Evolutionary conservation across 805 yeast genomes (phyloP), one percentile per base, ranked within the genome.

Genomic region (Pichia nanzhaoensis): DNA sequence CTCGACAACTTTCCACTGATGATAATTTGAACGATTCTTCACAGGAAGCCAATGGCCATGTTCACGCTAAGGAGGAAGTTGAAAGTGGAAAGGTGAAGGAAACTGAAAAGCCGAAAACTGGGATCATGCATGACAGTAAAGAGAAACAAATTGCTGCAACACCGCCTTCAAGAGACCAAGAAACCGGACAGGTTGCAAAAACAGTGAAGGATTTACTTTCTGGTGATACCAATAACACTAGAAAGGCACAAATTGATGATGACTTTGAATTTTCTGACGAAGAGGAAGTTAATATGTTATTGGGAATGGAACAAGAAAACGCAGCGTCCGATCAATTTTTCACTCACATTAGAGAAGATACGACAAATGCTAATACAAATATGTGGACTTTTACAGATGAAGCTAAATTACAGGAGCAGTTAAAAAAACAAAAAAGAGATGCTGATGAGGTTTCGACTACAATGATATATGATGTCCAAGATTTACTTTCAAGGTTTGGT

Each of bases 381-480:
- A 27, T 59, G 3, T 64, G 68, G 68, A 51, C 61, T 1, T 49
- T 64, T 51, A 64, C 61, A 18, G 69, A 71, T 18, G 82, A 73
- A 50, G 70, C 66, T 20, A 59, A 65, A 16, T 64, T 87, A n/a
- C 78, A 72, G 53, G 80, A 78, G 42, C 78, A 82, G 55, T 74
- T 78, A 34, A 74, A 70, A 33, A 80, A 77, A 51, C 87, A 85
- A 28, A 76, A 80, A 47, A 73, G 98, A 54, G 97, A 91, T 60
- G 78, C 97, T 0, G 98, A 93, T 57, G 95, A 85, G 54, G 96
- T 91, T 1, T 84, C 96, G 0, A 75, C 77, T 6, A 76, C 76
- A 1, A 93, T 93, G 97, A 75, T 91, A 20, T 70, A 72, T 33
- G 98, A 93, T 58, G 93, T 95, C 17, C 96, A 93, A 64, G 96